Evolutionary conservation across 139 green algal species (phyloP), one percentile per base, ranked within the genome.

Genomic region (Dunaliella primolecta): DNA sequence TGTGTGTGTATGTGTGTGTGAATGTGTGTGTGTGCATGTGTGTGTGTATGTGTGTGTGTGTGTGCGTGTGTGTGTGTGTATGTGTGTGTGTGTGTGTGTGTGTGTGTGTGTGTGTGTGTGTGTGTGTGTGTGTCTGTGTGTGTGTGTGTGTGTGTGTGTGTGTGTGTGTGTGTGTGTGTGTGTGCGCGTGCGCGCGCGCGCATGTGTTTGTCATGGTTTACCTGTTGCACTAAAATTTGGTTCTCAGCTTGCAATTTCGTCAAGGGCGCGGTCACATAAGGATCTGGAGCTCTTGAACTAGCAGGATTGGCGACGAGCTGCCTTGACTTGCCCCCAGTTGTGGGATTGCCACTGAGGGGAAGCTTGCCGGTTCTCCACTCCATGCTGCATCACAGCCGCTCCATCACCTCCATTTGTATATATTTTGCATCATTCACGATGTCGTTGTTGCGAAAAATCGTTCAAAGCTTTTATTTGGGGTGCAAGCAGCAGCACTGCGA

Each of bases 81-180:
- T 82, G 32, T 82, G 34, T 64, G 77, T 64, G 31, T 80, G 75
- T 80, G 75, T 80, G 75, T 80, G 75, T 80, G 77, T 38, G 77
- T 82, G 77, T 82, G 77, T 82, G 32, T 82, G 34, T 64, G 77
- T 64, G 31, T 82, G 77, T 82, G 34, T 82, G 77, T 82, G 34
- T 82, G 77, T 56, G 34, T 46, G 77, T 82, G 77, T 82, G 77
- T 82, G 77, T 82, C 15, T 82, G 77, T 82, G 34, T 82, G 77
- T 82, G 34, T 82, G 77, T 56, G 34, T 46, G 77, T 82, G 77
- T 82, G 77, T 82, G 77, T 82, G 77, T 82, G 77, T 82, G 77
- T 82, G 31, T 82, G 77, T 64, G 77, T 82, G 77, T 82, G 77
- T 82, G 32, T 82, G 77, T 55, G 77, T 82, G 29, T 55, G 77